Conservation (phyloP, 352 stramenopile genomes). For the Phytophthora pisi region DNA sequence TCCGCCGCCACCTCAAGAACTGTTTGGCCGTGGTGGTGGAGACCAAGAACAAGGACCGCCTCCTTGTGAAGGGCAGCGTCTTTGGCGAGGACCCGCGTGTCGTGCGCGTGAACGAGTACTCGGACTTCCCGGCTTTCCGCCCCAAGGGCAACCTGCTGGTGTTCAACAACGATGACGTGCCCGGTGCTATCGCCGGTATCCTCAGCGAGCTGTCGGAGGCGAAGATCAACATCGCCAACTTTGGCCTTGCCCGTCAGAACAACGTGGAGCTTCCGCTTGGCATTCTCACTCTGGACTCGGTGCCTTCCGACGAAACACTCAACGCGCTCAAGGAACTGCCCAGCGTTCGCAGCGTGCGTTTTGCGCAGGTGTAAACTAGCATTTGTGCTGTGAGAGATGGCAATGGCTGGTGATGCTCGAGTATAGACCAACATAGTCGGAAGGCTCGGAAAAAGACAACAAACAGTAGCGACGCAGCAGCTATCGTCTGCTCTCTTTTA, state of each 20-base stretch:
- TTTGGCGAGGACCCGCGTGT: conserved; percentile 84
- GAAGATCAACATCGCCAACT: conserved; percentile 88
- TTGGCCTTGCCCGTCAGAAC: conserved; percentile 74
- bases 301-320: conserved; percentile 62
- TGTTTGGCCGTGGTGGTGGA: conserved; percentile 74
- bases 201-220: conserved; percentile 67
- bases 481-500: conserved; percentile 25
- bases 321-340: conserved; percentile 62
- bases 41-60: conserved; percentile 57
- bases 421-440: conserved; percentile 1
- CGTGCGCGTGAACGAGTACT: conserved; percentile 84
- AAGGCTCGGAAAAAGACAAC: conserved; percentile 21
- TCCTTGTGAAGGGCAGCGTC: conserved; percentile 79
- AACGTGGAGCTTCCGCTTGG: conserved; percentile 67
- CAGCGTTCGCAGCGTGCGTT: conserved; percentile 71
- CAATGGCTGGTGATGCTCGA: conserved; percentile 16
- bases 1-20: conserved; percentile 78
- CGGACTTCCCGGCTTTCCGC: conserved; percentile 83
- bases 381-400: not conserved
- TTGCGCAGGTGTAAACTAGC: conserved; percentile 44
- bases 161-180: conserved; percentile 86
- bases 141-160: conserved; percentile 79
- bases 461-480: conserved; percentile 18
- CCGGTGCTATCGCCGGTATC: conserved; percentile 77
- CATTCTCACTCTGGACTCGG: conserved; percentile 74